These are phyloP conservation scores for Abrus precatorius DNA, from an alignment of 306 rosid species.

Conservation along the genomic window DNA sequence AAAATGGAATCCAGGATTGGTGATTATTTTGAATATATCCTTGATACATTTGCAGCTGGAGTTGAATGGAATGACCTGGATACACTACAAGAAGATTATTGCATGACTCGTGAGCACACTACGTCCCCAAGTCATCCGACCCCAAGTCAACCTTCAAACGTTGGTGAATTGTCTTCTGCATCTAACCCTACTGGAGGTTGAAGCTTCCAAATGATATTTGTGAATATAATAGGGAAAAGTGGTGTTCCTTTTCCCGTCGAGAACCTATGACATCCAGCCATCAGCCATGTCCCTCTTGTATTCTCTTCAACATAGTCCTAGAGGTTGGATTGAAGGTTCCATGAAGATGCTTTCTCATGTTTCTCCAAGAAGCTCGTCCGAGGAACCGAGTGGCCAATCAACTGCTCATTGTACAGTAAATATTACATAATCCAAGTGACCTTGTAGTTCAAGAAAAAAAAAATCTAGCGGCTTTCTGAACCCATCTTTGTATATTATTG, in stretches of 20 bases:
- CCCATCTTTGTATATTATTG: constrained; percentile 59
- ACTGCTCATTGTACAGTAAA: constrained; percentile 72
- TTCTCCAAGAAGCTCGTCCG: constrained; percentile 42
- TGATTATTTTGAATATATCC: constrained; percentile 45
- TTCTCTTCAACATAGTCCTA: constrained; percentile 39
- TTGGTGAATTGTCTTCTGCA: constrained; percentile 61
- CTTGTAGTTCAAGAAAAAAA: constrained; percentile 42
- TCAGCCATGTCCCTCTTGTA: constrained; percentile 45
- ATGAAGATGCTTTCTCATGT: constrained; percentile 48
- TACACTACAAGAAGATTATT: constrained; percentile 66
- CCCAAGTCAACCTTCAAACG: constrained; percentile 57
- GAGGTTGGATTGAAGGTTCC: constrained; percentile 69
- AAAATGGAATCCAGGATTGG: constrained; percentile 12
- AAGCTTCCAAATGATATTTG: constrained; percentile 42
- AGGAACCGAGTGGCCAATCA: constrained; percentile 48
- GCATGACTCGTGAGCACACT: constrained; percentile 55
- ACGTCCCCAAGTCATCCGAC: constrained; percentile 54
- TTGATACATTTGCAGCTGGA: constrained; percentile 68
- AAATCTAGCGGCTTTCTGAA: constrained; percentile 39
- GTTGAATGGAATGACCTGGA: constrained; percentile 82
- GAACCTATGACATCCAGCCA: constrained; percentile 65
- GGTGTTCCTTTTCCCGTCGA: constrained; percentile 36
- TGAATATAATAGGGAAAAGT: constrained; percentile 46
- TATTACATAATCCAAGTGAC: constrained; percentile 48
- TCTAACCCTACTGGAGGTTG: constrained; percentile 61